phyloP scores from a whole-genome alignment of 1,284 basidiomycete genomes.

The Boletus subluridellus region DNA sequence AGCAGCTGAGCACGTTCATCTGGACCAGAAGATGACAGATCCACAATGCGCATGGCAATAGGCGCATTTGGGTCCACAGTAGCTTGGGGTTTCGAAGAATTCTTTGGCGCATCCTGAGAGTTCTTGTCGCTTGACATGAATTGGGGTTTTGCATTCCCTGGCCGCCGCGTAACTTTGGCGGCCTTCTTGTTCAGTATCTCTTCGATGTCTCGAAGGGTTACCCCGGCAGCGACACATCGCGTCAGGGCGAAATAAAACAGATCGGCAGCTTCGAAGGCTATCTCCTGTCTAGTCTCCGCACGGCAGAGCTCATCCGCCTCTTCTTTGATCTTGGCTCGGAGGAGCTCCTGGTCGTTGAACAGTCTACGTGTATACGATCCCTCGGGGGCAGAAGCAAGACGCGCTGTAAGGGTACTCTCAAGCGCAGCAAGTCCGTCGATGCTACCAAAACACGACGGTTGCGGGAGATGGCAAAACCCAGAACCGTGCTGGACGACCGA shows the following conservation, averaged over 20 bases:
- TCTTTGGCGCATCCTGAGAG: conserved; percentile 27
- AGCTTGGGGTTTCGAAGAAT: conserved; percentile 26
- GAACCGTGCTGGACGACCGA: conserved; percentile 86
- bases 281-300: conserved; percentile 76
- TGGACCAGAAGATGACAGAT: conserved; percentile 52
- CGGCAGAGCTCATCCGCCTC: conserved; percentile 95
- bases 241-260: conserved; percentile 92
- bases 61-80: conserved; percentile 37
- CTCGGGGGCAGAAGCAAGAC: conserved; percentile 75
- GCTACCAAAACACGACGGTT: conserved; percentile 84
- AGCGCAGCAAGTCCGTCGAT: conserved; percentile 77
- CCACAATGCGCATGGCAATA: conserved; percentile 76
- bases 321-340: conserved; percentile 95
- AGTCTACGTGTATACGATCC: conserved; percentile 92
- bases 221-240: conserved; percentile 83
- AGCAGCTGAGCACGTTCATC: conserved; percentile 71
- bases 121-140: conserved; percentile 51
- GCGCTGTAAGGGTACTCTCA: conserved; percentile 75
- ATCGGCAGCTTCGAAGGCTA: conserved; percentile 97
- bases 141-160: conserved; percentile 92
- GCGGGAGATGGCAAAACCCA: conserved; percentile 92
- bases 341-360: conserved; percentile 78
- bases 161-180: conserved; percentile 81
- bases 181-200: conserved; percentile 83
- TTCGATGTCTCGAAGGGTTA: conserved; percentile 84